Evolutionary conservation across 495 filamentous ascomycete genomes (phyloP).

Genomic region (Glarea lozoyensis): DNA sequence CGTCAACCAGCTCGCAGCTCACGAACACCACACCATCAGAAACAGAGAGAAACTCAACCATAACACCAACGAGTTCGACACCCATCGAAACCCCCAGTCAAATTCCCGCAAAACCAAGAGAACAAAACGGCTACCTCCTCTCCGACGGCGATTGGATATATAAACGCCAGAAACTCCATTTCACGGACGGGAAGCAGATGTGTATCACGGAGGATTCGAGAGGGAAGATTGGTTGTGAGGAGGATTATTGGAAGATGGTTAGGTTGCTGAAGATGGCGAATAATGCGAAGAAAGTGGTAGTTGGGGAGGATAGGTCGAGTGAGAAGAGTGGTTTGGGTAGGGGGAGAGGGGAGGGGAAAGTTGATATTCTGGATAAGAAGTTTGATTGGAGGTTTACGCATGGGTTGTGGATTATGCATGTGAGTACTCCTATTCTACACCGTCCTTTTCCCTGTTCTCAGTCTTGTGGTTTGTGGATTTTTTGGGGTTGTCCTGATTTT

Average conservation of each 20-base stretch:
- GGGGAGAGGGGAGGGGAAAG: neutral
- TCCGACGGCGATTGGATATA: conserved; percentile 8
- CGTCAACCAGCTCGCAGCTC: neutral
- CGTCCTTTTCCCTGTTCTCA: neutral
- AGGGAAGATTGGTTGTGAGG: neutral
- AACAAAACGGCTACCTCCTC: conserved; percentile 5
- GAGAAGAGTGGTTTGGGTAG: too few species aligned
- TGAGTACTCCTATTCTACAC: neutral
- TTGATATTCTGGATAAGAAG: neutral
- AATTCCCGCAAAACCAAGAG: neutral
- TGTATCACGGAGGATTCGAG: neutral
- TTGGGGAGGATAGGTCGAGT: too few species aligned
- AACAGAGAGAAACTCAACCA: neutral
- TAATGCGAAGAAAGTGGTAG: neutral
- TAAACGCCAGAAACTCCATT: neutral
- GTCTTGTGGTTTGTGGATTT: too few species aligned
- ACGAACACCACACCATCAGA: neutral
- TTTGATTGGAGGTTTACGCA: too few species aligned
- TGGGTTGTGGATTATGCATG: conserved; percentile 4
- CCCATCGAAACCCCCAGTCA: too few species aligned
- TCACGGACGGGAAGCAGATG: neutral
- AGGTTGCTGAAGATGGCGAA: conserved; percentile 1
- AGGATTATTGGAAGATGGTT: conserved; percentile 5
- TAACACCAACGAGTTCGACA: neutral
- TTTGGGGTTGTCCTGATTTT: neutral